A percentile compares a stretch with the other conserved stretches of the same genome.
Evolutionary conservation across 192 early-diverging fungal species (phyloP).

Genomic region (Backusella sp.): DNA sequence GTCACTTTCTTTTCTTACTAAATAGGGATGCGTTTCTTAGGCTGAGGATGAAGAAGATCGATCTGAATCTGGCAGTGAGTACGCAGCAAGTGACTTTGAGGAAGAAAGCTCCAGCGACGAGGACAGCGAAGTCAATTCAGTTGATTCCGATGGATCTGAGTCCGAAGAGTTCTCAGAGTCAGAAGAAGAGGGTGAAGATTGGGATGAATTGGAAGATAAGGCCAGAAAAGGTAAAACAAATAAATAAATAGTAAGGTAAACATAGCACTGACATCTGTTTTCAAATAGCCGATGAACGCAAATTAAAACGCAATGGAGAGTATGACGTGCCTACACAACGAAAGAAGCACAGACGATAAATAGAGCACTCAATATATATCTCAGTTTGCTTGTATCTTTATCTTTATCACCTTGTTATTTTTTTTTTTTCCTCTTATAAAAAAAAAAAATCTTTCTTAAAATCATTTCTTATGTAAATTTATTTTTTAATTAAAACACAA

Average conservation of each 20-base stretch:
- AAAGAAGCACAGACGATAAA: conserved; percentile 11
- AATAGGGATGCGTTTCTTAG: conserved; percentile 12
- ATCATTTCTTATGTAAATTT: no score
- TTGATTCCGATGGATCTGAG: conserved; percentile 53
- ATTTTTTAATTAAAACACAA: background rate
- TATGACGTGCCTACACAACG: background rate
- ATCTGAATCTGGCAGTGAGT: conserved; percentile 60
- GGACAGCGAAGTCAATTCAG: conserved; percentile 59
- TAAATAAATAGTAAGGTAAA: no score
- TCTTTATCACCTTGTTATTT: background rate
- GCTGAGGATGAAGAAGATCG: conserved; percentile 55
- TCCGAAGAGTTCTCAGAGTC: conserved; percentile 59
- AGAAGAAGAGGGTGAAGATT: conserved; percentile 51
- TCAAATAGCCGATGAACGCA: conserved; percentile 25
- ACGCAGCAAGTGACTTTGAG: conserved; percentile 58
- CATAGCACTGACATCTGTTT: background rate
- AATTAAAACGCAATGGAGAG: conserved; percentile 15
- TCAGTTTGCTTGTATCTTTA: no score
- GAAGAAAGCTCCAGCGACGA: conserved; percentile 53
- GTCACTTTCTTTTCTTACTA: background rate
- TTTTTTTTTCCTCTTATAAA: background rate
- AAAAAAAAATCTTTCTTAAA: background rate
- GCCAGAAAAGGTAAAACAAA: conserved; percentile 52
- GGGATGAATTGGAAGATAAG: conserved; percentile 82
- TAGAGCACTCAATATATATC: background rate